Conservation (phyloP, 129 eudicot species). For the sunflower (Helianthus annuus) region HanXRQr2.0-SUNRISE NC_035446.2:169656335-169656834, state of each 20-base stretch:
- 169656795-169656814: too few relatives aligned
- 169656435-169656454: conserved; percentile 69
- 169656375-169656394: conserved; percentile 81
- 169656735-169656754: conserved; percentile 7
- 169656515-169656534: conserved; percentile 37
- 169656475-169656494: conserved; percentile 55
- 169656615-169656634: conserved; percentile 63
- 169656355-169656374: conserved; percentile 75
- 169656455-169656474: conserved; percentile 59
- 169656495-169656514: conserved; percentile 66
- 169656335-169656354: conserved; percentile 59
- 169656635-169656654: conserved; percentile 71
- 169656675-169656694: conserved; percentile 14
- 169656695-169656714: conserved; percentile 26
- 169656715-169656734: conserved; percentile 18
- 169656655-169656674: conserved; percentile 40
- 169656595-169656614: conserved; percentile 82
- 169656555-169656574: conserved; percentile 54
- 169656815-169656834: background rate
- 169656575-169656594: conserved; percentile 85
- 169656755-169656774: background rate
- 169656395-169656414: conserved; percentile 72
- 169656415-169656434: conserved; percentile 47
- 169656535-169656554: conserved; percentile 50
- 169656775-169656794: background rate